phyloP scores from a whole-genome alignment of 1,284 basidiomycete genomes.

The Neonothopanus nambi region DNA sequence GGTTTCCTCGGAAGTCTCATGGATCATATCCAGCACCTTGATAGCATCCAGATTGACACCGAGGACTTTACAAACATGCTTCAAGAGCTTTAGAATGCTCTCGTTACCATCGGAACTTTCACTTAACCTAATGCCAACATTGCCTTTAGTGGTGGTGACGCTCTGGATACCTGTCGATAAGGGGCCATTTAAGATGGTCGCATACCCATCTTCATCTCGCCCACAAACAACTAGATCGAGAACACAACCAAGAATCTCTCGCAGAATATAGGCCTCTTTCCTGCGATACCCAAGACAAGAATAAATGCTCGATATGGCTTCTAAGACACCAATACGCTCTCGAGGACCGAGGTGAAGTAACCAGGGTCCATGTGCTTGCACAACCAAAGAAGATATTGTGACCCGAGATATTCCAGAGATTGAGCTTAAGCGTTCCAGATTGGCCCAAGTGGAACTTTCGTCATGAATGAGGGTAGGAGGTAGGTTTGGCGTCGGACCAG shows the following conservation, averaged over 20 bases:
- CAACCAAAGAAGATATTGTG: conserved; percentile 61
- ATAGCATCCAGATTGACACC: conserved; percentile 79
- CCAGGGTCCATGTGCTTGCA: conserved; percentile 82
- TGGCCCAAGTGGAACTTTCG: conserved; percentile 43
- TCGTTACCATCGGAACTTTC: conserved; percentile 79
- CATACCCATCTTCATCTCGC: conserved; percentile 61
- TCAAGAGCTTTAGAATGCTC: conserved; percentile 72
- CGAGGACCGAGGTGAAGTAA: conserved; percentile 76
- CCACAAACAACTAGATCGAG: conserved; percentile 81
- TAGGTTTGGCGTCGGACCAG: conserved; percentile 54
- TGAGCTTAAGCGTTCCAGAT: conserved; percentile 60
- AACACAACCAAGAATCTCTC: conserved; percentile 80
- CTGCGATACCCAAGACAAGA: conserved; percentile 77
- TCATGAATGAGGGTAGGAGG: conserved; percentile 50
- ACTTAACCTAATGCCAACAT: conserved; percentile 67
- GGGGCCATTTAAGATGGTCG: conserved; percentile 35
- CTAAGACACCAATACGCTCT: conserved; percentile 72
- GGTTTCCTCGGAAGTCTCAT: conserved; percentile 12
- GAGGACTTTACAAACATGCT: conserved; percentile 73
- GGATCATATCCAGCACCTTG: conserved; percentile 39
- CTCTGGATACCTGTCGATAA: conserved; percentile 30
- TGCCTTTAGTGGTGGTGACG: conserved; percentile 39
- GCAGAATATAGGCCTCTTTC: conserved; percentile 84
- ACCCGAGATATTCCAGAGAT: conserved; percentile 71
- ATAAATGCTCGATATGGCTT: conserved; percentile 73